Evolutionary conservation across 208 protist species (phyloP), one percentile per base, ranked within the genome.

Genomic region (Crithidia thermophila): DNA sequence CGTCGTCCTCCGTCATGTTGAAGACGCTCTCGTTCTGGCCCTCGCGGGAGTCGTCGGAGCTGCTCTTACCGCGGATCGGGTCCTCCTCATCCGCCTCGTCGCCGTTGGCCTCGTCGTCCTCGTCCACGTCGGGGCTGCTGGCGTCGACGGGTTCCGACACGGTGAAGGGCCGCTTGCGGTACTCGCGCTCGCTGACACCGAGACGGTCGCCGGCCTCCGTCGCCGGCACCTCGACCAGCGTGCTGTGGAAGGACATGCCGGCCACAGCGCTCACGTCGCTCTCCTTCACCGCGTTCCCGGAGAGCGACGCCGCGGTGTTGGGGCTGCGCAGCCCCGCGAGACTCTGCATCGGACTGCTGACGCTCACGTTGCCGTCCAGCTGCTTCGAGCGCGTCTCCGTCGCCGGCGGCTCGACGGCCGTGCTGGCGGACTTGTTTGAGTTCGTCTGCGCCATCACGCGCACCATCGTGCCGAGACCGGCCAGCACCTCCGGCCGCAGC

Each of bases 401-500:
- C 36, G 43, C 52, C 10, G 82, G 59, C 13, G 59, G 63, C 68
- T 88, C 78, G 2, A 85, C 83, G 4, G 62, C 61, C 50, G 72
- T 82, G 50, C 78, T 85, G 14, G 60, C 45, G 1, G 77, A 79
- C 30, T 27, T 40, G 57, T 65, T 72, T 16, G 68, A 71, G 27
- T 71, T 75, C 33, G 58, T 67, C 55, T 64, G 39, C 28, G 58
- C 39, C 56, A 84, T 82, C n/a, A 53, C 72, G 6, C 65, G 65
- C 60, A 82, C 64, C 63, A 81, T 63, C 11, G 76, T 61, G 34
- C 81, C 60, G 14, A 85, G 53, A 1, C 80, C 80, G 13, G 67
- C 74, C 33, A 88, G 52, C 50, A 88, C 57, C 60, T 88, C 79
- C 16, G 83, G 79, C 16, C 83, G 79, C 63, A 88, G 73, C 40